Evolutionary conservation across 805 yeast species (phyloP).

Genomic region (Teunomyces aglyptinius): DNA sequence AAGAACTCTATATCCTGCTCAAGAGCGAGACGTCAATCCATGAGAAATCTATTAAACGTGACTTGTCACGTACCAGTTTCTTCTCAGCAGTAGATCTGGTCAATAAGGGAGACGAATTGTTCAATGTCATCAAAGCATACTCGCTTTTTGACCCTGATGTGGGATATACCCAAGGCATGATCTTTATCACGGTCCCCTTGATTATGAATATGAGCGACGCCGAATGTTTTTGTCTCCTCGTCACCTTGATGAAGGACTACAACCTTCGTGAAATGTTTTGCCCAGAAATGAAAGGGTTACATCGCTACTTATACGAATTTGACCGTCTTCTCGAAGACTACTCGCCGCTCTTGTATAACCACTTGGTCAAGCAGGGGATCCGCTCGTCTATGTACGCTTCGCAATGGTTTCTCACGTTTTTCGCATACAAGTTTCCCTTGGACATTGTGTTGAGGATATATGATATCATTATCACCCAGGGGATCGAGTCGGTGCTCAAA

Average conservation of each 20-base stretch:
- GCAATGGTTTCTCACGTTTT: constrained; percentile 95
- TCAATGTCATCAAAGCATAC: constrained; percentile 77
- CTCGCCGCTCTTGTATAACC: constrained; percentile 69
- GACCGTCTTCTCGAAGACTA: constrained; percentile 81
- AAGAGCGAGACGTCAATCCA: constrained; percentile 55
- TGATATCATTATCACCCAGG: constrained; percentile 88
- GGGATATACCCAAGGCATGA: constrained; percentile 98
- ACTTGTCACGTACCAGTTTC: constrained; percentile 81
- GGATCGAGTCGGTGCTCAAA: constrained; percentile 79
- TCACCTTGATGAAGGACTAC: constrained; percentile 80
- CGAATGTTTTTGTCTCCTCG: constrained; percentile 81
- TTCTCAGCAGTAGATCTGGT: constrained; percentile 55
- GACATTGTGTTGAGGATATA: constrained; percentile 83
- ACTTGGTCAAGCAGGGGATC: constrained; percentile 81
- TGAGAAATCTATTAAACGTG: constrained; percentile 77
- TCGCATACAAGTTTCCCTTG: constrained; percentile 92
- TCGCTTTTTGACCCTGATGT: constrained; percentile 86
- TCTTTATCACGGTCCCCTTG: constrained; percentile 84
- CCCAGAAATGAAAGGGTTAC: constrained; percentile 93
- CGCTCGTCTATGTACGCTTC: constrained; percentile 94
- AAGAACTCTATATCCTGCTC: constrained; percentile 54
- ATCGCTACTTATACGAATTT: constrained; percentile 80
- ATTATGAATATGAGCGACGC: constrained; percentile 76
- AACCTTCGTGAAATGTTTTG: constrained; percentile 73
- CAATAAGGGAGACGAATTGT: constrained; percentile 62